Evolutionary conservation across 805 yeast genomes (phyloP).

Genomic region (Saccharomycopsis javanensis): DNA sequence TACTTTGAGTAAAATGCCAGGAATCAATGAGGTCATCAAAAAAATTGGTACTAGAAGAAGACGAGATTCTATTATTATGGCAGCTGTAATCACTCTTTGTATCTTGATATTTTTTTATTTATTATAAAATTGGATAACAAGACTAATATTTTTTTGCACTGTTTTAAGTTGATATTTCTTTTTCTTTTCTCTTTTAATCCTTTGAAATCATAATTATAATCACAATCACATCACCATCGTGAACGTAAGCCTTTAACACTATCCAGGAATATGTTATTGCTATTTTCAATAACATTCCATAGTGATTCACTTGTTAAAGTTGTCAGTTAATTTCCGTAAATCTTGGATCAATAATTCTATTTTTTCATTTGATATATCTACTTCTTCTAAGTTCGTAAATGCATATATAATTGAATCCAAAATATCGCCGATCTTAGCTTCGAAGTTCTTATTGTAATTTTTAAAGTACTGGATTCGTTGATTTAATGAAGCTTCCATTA

Average conservation of each 20-base stretch:
- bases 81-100: constrained; percentile 62
- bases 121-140: neutral
- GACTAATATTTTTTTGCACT: neutral
- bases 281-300: no score
- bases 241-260: neutral
- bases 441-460: constrained; percentile 6
- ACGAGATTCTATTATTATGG: constrained; percentile 80
- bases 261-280: neutral
- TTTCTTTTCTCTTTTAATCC: no score
- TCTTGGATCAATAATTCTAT: neutral
- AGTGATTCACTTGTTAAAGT: neutral
- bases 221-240: neutral
- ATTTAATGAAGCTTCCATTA: constrained; percentile 1
- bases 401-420: neutral
- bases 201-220: no score
- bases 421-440: neutral
- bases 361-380: neutral
- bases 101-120: constrained; percentile 50
- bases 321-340: neutral
- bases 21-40: constrained; percentile 61
- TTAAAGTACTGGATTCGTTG: neutral
- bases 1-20: constrained; percentile 67
- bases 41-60: constrained; percentile 83
- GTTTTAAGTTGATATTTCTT: neutral
- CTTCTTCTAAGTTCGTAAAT: neutral